phyloP scores from a whole-genome alignment of 1,284 basidiomycete species.

The Puccinia polysora region DNA sequence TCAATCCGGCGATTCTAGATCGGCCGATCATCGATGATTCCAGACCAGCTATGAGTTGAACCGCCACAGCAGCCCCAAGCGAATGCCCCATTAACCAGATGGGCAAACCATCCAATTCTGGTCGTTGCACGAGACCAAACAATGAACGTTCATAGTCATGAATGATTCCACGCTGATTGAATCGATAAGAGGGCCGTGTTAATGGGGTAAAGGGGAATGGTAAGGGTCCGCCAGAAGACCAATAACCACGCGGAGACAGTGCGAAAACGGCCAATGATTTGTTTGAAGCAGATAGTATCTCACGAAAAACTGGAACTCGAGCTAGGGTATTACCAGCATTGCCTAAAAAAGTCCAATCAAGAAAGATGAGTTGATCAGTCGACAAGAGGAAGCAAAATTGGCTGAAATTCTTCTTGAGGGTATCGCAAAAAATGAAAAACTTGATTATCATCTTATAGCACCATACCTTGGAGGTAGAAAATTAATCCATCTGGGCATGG shows the following conservation, averaged over 20 bases:
- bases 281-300: neutral
- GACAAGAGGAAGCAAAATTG: neutral
- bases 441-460: no score
- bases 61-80: constrained; percentile 13
- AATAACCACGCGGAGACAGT: constrained; percentile 18
- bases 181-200: neutral
- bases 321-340: constrained; percentile 26
- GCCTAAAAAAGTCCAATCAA: neutral
- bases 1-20: neutral
- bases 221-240: constrained; percentile 11
- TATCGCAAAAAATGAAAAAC: neutral
- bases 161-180: neutral
- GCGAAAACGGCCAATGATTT: neutral
- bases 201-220: constrained; percentile 27
- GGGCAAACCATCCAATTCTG: neutral
- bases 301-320: constrained; percentile 12
- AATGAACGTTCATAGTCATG: neutral
- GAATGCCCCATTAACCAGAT: constrained; percentile 16
- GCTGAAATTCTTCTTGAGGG: no score
- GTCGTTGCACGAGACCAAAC: neutral
- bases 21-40: neutral
- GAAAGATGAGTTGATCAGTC: neutral
- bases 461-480: constrained; percentile 22
- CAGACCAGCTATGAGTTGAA: neutral
- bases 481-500: neutral